Percentiles rank a stretch among this genome's conserved stretches.
Conservation (phyloP, 1,284 basidiomycete species). For the Leccinum pseudoinsigne region DNA sequence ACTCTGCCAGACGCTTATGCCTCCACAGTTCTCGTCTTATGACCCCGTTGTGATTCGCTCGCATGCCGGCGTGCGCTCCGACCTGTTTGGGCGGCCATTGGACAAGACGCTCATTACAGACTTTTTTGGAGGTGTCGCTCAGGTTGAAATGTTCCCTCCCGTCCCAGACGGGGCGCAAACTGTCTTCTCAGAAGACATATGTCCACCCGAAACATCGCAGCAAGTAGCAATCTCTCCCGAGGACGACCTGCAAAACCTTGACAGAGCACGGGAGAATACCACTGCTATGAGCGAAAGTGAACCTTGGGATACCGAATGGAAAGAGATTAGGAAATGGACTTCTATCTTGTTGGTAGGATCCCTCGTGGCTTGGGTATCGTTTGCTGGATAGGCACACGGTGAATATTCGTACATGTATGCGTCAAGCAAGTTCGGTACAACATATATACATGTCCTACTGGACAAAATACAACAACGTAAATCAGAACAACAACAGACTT, state of each 20-base stretch:
- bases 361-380: slow-evolving; percentile 32
- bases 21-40: slow-evolving; percentile 75
- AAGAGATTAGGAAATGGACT: slow-evolving; percentile 29
- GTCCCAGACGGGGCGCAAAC: slow-evolving; percentile 4
- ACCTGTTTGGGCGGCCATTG: slow-evolving; percentile 77
- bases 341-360: slow-evolving; percentile 27
- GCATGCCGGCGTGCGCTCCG: slow-evolving; percentile 83
- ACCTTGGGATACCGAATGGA: slow-evolving; percentile 27
- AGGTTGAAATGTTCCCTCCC: slow-evolving; percentile 61
- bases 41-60: slow-evolving; percentile 78
- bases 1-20: slow-evolving; percentile 3
- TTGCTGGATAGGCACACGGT: slow-evolving; percentile 16
- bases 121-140: slow-evolving; percentile 93
- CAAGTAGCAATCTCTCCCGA: neutral
- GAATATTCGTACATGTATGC: neutral
- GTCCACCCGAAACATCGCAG: neutral
- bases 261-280: neutral
- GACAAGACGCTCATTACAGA: slow-evolving; percentile 83
- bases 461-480: neutral
- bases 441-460: neutral
- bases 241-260: neutral
- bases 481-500: neutral
- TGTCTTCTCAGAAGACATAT: neutral
- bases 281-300: slow-evolving; percentile 1
- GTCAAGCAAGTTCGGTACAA: slow-evolving; percentile 1